Evolutionary conservation across 257 asterid genomes (phyloP).

Genomic region (Capsicum rhomboideum): DNA sequence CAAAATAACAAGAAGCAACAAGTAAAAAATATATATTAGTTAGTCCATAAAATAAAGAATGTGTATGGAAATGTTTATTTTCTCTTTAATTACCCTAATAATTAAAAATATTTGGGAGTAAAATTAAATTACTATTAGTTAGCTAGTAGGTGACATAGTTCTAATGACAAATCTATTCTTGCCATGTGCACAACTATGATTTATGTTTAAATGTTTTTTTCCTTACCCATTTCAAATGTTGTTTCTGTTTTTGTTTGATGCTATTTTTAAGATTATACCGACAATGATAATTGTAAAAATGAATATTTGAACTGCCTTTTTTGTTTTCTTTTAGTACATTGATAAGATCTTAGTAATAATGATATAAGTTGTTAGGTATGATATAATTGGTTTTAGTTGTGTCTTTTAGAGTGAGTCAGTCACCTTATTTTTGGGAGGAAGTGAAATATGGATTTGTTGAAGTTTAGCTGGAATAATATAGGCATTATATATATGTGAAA

Average conservation of each 20-base stretch:
- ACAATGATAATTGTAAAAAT: not conserved
- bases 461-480: not conserved
- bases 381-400: conserved; percentile 38
- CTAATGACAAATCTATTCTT: not conserved
- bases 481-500: not conserved
- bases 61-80: not conserved
- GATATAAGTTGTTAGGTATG: conserved; percentile 26
- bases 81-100: not conserved
- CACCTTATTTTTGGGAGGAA: not conserved
- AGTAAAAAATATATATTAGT: too few species aligned
- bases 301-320: conserved; percentile 8
- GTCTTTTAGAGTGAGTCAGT: conserved; percentile 21
- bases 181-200: not conserved
- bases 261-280: not conserved
- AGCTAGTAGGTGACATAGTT: not conserved
- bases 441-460: conserved; percentile 33
- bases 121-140: not conserved
- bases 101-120: not conserved
- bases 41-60: not conserved
- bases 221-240: conserved; percentile 4
- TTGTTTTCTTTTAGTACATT: not conserved
- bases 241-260: not conserved
- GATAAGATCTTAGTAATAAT: conserved; percentile 4
- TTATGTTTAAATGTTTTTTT: not conserved
- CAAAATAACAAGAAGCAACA: too few species aligned